phyloP scores from a whole-genome alignment of 2,329 filamentous ascomycete genomes.

The Exophiala viscosa region DNA sequence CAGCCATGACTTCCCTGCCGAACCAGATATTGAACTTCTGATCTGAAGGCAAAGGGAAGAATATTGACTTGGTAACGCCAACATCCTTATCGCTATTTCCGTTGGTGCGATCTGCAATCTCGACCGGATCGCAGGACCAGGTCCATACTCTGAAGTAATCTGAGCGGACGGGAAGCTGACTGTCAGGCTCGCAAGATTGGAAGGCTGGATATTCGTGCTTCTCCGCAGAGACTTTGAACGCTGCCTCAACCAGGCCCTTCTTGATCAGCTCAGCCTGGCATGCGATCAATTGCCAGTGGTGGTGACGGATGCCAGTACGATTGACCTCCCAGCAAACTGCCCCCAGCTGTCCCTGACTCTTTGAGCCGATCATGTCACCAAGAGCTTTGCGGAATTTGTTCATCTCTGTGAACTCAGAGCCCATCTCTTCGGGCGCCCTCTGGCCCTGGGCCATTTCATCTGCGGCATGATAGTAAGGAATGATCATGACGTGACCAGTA shows the following conservation, averaged over 20 bases:
- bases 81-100: slow-evolving; percentile 10
- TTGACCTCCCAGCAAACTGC: slow-evolving; percentile 91
- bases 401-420: slow-evolving; percentile 74
- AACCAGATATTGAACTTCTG: slow-evolving; percentile 88
- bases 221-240: slow-evolving; percentile 83
- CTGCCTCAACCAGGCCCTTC: slow-evolving; percentile 76
- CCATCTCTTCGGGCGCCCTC: slow-evolving; percentile 52
- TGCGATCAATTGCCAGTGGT: slow-evolving; percentile 91
- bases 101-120: slow-evolving; percentile 23
- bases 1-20: slow-evolving; percentile 79
- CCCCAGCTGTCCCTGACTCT: slow-evolving; percentile 58
- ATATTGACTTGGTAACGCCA: slow-evolving; percentile 49
- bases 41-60: slow-evolving; percentile 68
- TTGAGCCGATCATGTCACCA: slow-evolving; percentile 66
- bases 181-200: slow-evolving; percentile 37
- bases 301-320: slow-evolving; percentile 73
- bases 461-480: slow-evolving; percentile 72
- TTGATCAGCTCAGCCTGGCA: slow-evolving; percentile 64
- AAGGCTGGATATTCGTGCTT: slow-evolving; percentile 62
- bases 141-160: slow-evolving; percentile 81
- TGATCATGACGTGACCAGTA: slow-evolving; percentile 84
- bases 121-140: slow-evolving; percentile 49
- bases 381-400: slow-evolving; percentile 70
- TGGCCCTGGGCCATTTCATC: slow-evolving; percentile 59
- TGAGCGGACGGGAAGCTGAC: slow-evolving; percentile 42